A percentile compares a stretch with the other conserved stretches of the same genome.
Evolutionary conservation across 306 rosid genomes (phyloP).

Genomic region (Corylus heterophylla): DNA sequence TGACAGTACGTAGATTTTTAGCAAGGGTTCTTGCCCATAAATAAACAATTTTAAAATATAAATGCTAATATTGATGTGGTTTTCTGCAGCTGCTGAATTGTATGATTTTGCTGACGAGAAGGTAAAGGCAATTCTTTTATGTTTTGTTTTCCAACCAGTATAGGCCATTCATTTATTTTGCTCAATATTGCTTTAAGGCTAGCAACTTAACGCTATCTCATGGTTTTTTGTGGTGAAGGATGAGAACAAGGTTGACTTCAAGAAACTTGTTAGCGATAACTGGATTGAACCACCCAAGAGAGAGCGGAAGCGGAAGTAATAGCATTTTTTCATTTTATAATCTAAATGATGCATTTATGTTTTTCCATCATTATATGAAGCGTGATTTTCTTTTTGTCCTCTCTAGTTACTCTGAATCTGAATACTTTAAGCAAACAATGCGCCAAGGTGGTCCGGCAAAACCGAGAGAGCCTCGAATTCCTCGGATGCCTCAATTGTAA

Average conservation of each 20-base stretch:
- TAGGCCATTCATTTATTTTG: not conserved
- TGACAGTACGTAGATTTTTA: slow-evolving; percentile 61
- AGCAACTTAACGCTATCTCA: not conserved
- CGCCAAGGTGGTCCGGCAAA: slow-evolving; percentile 94
- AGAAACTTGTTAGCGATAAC: slow-evolving; percentile 91
- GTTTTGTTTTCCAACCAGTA: not conserved
- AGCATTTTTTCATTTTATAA: slow-evolving; percentile 4
- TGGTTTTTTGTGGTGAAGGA: slow-evolving; percentile 52
- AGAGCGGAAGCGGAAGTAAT: slow-evolving; percentile 96
- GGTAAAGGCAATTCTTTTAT: slow-evolving; percentile 42
- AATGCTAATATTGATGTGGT: slow-evolving; percentile 30
- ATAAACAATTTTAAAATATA: slow-evolving; percentile 1
- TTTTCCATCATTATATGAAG: slow-evolving; percentile 9
- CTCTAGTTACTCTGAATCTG: slow-evolving; percentile 87
- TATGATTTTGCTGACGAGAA: slow-evolving; percentile 95
- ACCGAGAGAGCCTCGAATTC: slow-evolving; percentile 95
- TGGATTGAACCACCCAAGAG: slow-evolving; percentile 98
- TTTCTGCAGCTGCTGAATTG: slow-evolving; percentile 83
- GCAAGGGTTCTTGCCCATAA: slow-evolving; percentile 1
- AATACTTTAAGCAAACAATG: slow-evolving; percentile 96
- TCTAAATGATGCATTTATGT: slow-evolving; percentile 9
- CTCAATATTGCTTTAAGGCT: slow-evolving; percentile 14
- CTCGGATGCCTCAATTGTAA: slow-evolving; percentile 99
- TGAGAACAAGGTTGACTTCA: slow-evolving; percentile 86
- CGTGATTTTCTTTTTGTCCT: slow-evolving; percentile 21